A percentile compares a stretch with the other conserved stretches of the same genome.
These are phyloP conservation scores for Boletus patriciae DNA, from an alignment of 768 basidiomycete genomes.

Conservation along the genomic window DNA sequence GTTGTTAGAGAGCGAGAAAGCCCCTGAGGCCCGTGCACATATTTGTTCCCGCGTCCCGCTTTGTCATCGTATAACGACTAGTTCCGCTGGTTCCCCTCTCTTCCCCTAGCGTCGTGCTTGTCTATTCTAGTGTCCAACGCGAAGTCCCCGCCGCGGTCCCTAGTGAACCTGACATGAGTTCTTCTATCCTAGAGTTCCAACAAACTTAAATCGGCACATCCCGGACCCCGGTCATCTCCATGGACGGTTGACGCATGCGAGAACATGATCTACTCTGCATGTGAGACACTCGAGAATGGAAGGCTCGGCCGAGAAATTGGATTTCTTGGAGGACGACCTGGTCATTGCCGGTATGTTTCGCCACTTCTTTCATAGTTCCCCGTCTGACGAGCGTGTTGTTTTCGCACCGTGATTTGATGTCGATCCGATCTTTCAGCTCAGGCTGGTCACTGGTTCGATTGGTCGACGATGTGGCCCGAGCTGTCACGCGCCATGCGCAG, in stretches of 20 bases:
- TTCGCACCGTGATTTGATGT: neutral
- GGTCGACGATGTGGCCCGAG: conserved; percentile 69
- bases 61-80: too few relatives aligned
- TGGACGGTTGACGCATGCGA: conserved; percentile 74
- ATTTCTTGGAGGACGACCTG: conserved; percentile 47
- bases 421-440: conserved; percentile 48
- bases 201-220: too few relatives aligned
- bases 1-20: too few relatives aligned
- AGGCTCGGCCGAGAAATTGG: conserved; percentile 55
- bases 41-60: too few relatives aligned
- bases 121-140: too few relatives aligned
- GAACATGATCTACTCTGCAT: conserved; percentile 65
- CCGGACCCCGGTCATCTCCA: too few relatives aligned
- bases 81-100: too few relatives aligned
- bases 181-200: too few relatives aligned
- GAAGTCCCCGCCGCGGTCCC: too few relatives aligned
- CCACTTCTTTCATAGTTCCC: neutral
- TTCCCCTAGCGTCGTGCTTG: too few relatives aligned
- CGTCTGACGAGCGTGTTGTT: neutral
- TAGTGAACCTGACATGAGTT: too few relatives aligned
- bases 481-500: conserved; percentile 56
- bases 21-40: too few relatives aligned
- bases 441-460: conserved; percentile 83
- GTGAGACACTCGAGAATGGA: conserved; percentile 20
- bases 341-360: conserved; percentile 56